Evolutionary conservation across 78 protist genomes (phyloP).

Genomic region (Dictyostelium purpureum): DNA sequence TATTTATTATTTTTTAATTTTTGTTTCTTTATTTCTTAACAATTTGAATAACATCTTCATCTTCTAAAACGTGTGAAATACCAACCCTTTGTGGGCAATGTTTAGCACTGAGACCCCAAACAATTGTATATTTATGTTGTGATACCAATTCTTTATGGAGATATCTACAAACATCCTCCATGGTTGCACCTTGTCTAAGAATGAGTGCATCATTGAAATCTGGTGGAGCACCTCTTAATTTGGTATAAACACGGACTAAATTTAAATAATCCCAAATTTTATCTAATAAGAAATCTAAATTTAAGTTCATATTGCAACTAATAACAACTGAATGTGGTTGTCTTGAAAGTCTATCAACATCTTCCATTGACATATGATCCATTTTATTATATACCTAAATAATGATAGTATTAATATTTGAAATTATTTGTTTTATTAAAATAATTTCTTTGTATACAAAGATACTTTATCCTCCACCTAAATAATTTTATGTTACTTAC

Average conservation of each 20-base stretch:
- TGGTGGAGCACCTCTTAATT: slow-evolving; percentile 81
- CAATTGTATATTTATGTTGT: slow-evolving; percentile 77
- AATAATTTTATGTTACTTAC: neutral
- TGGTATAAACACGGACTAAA: slow-evolving; percentile 92
- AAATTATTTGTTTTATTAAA: slow-evolving; percentile 2
- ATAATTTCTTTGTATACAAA: too few species aligned
- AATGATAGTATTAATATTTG: neutral
- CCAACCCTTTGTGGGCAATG: slow-evolving; percentile 97
- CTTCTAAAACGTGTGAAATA: slow-evolving; percentile 94
- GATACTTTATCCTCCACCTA: neutral
- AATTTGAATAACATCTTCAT: slow-evolving; percentile 99
- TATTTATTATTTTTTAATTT: too few species aligned
- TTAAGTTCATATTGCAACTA: slow-evolving; percentile 85
- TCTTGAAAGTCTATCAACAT: slow-evolving; percentile 85
- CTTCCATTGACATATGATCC: slow-evolving; percentile 97
- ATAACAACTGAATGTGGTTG: slow-evolving; percentile 76
- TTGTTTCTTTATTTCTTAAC: slow-evolving; percentile 90
- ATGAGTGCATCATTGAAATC: slow-evolving; percentile 83
- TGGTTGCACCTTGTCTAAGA: slow-evolving; percentile 71
- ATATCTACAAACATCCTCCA: slow-evolving; percentile 75
- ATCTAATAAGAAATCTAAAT: slow-evolving; percentile 96
- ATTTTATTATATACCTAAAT: slow-evolving; percentile 98
- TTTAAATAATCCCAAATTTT: slow-evolving; percentile 95
- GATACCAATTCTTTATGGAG: slow-evolving; percentile 72
- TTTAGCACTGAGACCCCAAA: slow-evolving; percentile 95